phyloP scores from a whole-genome alignment of 768 basidiomycete genomes.

The Clavaria fumosa region DNA sequence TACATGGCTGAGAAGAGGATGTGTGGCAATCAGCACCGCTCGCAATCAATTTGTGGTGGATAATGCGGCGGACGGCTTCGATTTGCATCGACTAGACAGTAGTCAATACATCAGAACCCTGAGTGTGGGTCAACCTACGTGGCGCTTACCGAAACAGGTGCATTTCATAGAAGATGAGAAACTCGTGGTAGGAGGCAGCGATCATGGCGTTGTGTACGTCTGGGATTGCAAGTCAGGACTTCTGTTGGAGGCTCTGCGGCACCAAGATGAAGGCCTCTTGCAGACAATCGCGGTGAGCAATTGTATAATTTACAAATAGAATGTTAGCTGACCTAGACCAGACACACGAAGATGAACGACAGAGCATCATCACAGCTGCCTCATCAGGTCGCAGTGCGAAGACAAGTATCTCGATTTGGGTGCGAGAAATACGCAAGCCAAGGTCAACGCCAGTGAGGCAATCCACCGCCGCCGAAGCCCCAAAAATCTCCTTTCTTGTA shows the following conservation, averaged over 20 bases:
- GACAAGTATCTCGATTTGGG: neutral
- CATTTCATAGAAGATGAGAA: constrained; percentile 8
- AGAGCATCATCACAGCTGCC: constrained; percentile 4
- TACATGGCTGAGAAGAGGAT: constrained; percentile 8
- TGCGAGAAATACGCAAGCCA: too few relatives aligned
- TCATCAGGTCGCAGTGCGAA: constrained; percentile 2
- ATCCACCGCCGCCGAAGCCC: too few relatives aligned
- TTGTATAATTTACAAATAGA: neutral
- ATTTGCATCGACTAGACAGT: constrained; percentile 11
- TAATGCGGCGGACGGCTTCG: constrained; percentile 11
- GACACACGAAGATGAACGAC: constrained; percentile 2
- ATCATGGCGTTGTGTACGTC: constrained; percentile 13
- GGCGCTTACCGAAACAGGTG: constrained; percentile 11
- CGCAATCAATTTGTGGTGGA: constrained; percentile 11
- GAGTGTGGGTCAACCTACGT: constrained; percentile 6
- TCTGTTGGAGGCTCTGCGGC: constrained; percentile 7
- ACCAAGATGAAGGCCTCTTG: constrained; percentile 7
- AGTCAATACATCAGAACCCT: constrained; percentile 10
- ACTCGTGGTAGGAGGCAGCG: constrained; percentile 12
- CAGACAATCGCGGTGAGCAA: constrained; percentile 7
- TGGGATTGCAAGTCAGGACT: constrained; percentile 12
- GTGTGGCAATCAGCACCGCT: constrained; percentile 7
- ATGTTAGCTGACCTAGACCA: neutral
- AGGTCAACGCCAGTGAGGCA: too few relatives aligned
- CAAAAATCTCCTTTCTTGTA: too few relatives aligned